Evolutionary conservation across 2,329 filamentous ascomycete species (phyloP).

Genomic region (Verticillium alfalfae): DNA sequence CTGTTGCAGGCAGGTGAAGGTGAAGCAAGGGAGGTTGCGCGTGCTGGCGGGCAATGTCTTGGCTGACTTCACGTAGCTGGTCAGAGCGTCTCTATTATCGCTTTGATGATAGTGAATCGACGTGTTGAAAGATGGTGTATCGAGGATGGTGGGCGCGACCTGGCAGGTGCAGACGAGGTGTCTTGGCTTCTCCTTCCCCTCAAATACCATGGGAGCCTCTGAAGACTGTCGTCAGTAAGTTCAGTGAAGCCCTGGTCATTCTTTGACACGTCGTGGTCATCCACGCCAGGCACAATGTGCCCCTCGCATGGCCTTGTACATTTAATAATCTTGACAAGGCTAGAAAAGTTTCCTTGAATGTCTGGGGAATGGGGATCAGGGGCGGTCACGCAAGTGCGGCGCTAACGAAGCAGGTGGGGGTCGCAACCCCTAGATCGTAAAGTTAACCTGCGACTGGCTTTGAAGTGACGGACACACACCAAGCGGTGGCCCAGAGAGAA

Average conservation of each 20-base stretch:
- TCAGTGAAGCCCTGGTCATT: no score
- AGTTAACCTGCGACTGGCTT: not conserved
- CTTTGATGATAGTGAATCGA: not conserved
- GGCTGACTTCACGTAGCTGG: not conserved
- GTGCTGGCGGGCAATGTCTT: not conserved
- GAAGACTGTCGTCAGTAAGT: no score
- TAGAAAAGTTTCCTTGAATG: not conserved
- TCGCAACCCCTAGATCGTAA: not conserved
- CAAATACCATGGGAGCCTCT: no score
- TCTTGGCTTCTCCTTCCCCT: no score
- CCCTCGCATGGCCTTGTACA: not conserved
- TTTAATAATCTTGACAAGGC: not conserved
- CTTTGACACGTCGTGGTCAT: not conserved
- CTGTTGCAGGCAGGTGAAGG: not conserved
- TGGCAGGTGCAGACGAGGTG: no score
- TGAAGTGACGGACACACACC: no score
- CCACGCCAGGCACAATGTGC: not conserved
- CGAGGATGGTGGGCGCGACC: not conserved
- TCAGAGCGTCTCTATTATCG: not conserved
- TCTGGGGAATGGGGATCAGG: not conserved
- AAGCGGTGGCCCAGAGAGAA: no score
- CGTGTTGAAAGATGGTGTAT: not conserved
- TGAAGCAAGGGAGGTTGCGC: not conserved
- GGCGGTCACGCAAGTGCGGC: not conserved
- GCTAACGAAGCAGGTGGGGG: not conserved